phyloP scores from a whole-genome alignment of 169 alveolate species.

The Plasmodium gaboni region DNA sequence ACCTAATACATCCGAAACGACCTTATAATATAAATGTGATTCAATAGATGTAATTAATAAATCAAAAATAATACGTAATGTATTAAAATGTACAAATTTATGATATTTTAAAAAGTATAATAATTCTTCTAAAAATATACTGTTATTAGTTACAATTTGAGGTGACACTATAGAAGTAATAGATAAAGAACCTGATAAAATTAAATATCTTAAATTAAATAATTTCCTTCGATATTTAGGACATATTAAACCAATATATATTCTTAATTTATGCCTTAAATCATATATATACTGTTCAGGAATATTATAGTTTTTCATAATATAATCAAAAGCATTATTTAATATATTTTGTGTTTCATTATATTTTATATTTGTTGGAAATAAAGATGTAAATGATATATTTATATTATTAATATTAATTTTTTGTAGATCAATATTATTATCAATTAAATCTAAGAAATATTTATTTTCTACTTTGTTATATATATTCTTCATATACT shows the following conservation, averaged over 20 bases:
- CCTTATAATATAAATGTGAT: slow-evolving; percentile 59
- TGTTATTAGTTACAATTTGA: slow-evolving; percentile 46
- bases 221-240: slow-evolving; percentile 67
- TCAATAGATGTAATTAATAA: slow-evolving; percentile 57
- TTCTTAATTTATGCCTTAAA: slow-evolving; percentile 71
- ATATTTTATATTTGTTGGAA: slow-evolving; percentile 51
- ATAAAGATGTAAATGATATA: slow-evolving; percentile 52
- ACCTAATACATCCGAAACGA: slow-evolving; percentile 66
- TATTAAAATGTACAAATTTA: slow-evolving; percentile 33
- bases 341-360: slow-evolving; percentile 25
- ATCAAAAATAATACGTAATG: slow-evolving; percentile 57
- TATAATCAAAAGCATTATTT: slow-evolving; percentile 35
- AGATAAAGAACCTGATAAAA: slow-evolving; percentile 54
- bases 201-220: slow-evolving; percentile 55
- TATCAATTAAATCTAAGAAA: slow-evolving; percentile 42
- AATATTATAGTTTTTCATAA: slow-evolving; percentile 19
- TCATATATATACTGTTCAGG: slow-evolving; percentile 40
- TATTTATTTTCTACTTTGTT: slow-evolving; percentile 51
- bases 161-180: slow-evolving; percentile 56
- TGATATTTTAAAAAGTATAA: slow-evolving; percentile 58
- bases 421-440: slow-evolving; percentile 37
- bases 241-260: slow-evolving; percentile 67
- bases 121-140: slow-evolving; percentile 53
- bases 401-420: slow-evolving; percentile 27
- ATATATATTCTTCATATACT: slow-evolving; percentile 60